Percentiles rank a stretch among this genome's conserved stretches.
phyloP scores from a whole-genome alignment of 2,329 filamentous ascomycete species.

The Fusarium nelsonii region DNA sequence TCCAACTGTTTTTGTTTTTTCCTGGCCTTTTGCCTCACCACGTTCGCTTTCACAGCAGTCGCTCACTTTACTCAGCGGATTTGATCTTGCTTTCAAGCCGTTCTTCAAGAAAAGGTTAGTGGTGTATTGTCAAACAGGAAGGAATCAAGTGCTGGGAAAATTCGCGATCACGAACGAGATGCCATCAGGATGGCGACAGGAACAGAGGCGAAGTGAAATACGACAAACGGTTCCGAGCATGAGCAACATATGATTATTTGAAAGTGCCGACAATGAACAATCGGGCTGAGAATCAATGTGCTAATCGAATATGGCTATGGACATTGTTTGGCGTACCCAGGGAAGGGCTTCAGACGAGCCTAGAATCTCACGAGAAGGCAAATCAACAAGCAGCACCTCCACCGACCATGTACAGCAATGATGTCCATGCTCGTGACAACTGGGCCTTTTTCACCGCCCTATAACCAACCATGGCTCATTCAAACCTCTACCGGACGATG shows the following conservation, averaged over 20 bases:
- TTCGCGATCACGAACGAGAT: not conserved
- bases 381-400: not conserved
- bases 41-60: slow-evolving; percentile 50
- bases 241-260: not conserved
- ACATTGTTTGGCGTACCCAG: not conserved
- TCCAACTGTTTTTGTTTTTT: slow-evolving; percentile 40
- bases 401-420: not conserved
- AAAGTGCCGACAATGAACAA: not conserved
- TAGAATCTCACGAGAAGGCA: not conserved
- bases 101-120: slow-evolving; percentile 47
- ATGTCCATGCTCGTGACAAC: not conserved
- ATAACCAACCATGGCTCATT: not conserved
- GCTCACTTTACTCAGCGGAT: slow-evolving; percentile 42
- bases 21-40: slow-evolving; percentile 43
- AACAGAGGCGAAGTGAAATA: not conserved
- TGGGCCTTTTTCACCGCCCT: not conserved
- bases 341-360: not conserved
- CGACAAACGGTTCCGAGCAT: not conserved
- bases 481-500: not conserved
- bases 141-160: not conserved
- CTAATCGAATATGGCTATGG: not conserved
- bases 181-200: not conserved
- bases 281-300: not conserved
- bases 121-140: not conserved
- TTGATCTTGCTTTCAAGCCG: slow-evolving; percentile 12